These are phyloP conservation scores for Xylaria bambusicola DNA, from an alignment of 495 filamentous ascomycete species.

Conservation along the genomic window DNA sequence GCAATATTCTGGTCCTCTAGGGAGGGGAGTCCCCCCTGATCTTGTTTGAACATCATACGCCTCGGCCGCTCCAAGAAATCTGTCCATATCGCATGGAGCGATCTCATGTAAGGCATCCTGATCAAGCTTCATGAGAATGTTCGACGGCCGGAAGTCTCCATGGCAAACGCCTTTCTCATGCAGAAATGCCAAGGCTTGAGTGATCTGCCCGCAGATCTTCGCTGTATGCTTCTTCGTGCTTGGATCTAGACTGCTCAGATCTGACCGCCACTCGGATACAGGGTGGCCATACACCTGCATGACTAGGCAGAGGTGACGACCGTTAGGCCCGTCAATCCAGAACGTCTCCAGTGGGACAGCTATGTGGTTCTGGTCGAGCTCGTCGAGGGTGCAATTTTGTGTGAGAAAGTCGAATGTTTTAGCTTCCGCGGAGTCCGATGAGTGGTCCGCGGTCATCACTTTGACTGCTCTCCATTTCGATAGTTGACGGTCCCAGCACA, in stretches of 20 bases:
- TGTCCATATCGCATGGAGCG: not conserved
- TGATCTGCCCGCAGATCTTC: not conserved
- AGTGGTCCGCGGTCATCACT: constrained; percentile 14
- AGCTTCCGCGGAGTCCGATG: constrained; percentile 1
- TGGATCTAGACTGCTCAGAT: not conserved
- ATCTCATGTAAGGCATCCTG: not conserved
- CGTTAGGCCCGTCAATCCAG: constrained; percentile 38
- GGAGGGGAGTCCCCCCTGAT: not conserved
- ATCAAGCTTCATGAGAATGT: constrained; percentile 13
- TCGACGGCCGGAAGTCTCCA: constrained; percentile 4
- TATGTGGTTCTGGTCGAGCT: constrained; percentile 14
- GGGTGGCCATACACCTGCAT: not conserved
- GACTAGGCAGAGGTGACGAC: constrained; percentile 37
- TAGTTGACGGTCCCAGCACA: constrained; percentile 43
- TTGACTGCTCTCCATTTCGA: constrained; percentile 25
- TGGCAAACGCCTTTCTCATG: not conserved
- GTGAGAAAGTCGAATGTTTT: not conserved
- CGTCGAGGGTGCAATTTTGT: not conserved
- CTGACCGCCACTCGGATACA: not conserved
- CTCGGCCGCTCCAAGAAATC: not conserved
- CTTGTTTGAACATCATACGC: not conserved
- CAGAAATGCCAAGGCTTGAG: not conserved
- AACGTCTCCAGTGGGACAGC: constrained; percentile 28
- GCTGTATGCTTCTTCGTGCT: not conserved
- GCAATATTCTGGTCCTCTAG: not conserved